These are phyloP conservation scores for Leccinum sublutescens DNA, from an alignment of 768 basidiomycete species.

Conservation along the genomic window DNA sequence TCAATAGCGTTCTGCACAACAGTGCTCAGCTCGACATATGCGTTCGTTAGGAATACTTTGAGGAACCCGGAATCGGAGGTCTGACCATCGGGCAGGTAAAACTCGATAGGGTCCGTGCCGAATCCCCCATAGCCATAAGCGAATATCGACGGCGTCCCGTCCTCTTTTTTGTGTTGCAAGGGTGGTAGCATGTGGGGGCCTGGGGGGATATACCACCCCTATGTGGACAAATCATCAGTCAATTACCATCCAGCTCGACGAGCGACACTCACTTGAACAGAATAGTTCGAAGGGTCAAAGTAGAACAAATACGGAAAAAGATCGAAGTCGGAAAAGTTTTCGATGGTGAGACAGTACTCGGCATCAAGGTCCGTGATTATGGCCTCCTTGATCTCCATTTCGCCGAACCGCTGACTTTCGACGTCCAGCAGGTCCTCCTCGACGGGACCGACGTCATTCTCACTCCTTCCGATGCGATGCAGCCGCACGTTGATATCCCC, in stretches of 20 bases:
- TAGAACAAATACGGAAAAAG: slow-evolving; percentile 26
- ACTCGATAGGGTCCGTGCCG: slow-evolving; percentile 20
- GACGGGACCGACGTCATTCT: background rate
- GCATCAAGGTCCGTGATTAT: slow-evolving; percentile 11
- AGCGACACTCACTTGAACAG: slow-evolving; percentile 14
- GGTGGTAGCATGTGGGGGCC: slow-evolving; percentile 8
- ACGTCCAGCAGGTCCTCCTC: slow-evolving; percentile 14
- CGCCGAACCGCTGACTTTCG: background rate
- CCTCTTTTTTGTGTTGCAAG: background rate
- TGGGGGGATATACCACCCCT: slow-evolving; percentile 17
- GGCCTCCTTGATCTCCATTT: slow-evolving; percentile 13
- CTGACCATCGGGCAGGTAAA: slow-evolving; percentile 7
- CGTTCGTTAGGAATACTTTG: slow-evolving; percentile 22
- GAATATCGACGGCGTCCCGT: slow-evolving; percentile 14
- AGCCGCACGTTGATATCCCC: slow-evolving; percentile 12
- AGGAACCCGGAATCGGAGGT: slow-evolving; percentile 21
- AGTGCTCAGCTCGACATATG: slow-evolving; percentile 17
- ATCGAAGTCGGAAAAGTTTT: slow-evolving; percentile 18
- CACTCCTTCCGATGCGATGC: slow-evolving; percentile 2
- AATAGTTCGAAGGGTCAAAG: slow-evolving; percentile 23
- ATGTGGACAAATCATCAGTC: background rate
- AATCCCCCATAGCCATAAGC: slow-evolving; percentile 22
- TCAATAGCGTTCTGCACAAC: slow-evolving; percentile 12
- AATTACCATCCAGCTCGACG: background rate
- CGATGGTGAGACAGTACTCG: slow-evolving; percentile 18